A percentile compares a stretch with the other conserved stretches of the same genome.
Evolutionary conservation across 768 basidiomycete species (phyloP).

Genomic region (Termitomyces sp.): DNA sequence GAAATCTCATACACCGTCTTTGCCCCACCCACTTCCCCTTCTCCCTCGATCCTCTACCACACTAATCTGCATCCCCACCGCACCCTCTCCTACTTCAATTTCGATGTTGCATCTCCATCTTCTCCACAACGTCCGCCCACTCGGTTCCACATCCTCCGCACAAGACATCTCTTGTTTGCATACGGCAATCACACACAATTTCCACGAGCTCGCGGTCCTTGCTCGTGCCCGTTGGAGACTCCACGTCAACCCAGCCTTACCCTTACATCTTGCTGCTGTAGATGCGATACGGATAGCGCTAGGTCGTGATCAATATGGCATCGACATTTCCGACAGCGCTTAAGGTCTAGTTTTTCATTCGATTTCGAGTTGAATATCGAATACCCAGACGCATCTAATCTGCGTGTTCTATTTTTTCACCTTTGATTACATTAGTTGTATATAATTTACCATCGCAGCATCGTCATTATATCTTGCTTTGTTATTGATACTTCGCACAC

Average conservation of each 20-base stretch:
- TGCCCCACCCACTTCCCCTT: constrained; percentile 34
- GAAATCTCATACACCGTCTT: neutral
- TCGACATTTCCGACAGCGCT: constrained; percentile 5
- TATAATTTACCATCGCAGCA: neutral
- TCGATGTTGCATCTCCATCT: constrained; percentile 61
- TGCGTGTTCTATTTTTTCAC: too few species aligned
- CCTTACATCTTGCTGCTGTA: constrained; percentile 71
- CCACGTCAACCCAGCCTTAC: constrained; percentile 48
- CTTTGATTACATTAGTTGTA: neutral
- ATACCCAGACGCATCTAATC: neutral
- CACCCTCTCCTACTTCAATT: constrained; percentile 35
- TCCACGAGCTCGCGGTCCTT: constrained; percentile 64
- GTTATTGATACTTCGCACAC: neutral
- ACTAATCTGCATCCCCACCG: constrained; percentile 49
- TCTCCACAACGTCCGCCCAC: constrained; percentile 39
- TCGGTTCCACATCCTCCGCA: constrained; percentile 20
- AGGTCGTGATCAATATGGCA: constrained; percentile 24
- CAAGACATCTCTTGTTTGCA: constrained; percentile 27
- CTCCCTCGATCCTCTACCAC: constrained; percentile 54
- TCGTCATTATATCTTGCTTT: neutral
- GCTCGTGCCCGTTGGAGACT: constrained; percentile 44
- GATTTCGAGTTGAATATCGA: neutral
- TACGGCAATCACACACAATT: constrained; percentile 62
- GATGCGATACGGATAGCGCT: constrained; percentile 52
- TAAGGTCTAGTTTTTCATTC: neutral